phyloP scores from a whole-genome alignment of 148 eudicot genomes.

The Vaccinium vitisidaea region DNA sequence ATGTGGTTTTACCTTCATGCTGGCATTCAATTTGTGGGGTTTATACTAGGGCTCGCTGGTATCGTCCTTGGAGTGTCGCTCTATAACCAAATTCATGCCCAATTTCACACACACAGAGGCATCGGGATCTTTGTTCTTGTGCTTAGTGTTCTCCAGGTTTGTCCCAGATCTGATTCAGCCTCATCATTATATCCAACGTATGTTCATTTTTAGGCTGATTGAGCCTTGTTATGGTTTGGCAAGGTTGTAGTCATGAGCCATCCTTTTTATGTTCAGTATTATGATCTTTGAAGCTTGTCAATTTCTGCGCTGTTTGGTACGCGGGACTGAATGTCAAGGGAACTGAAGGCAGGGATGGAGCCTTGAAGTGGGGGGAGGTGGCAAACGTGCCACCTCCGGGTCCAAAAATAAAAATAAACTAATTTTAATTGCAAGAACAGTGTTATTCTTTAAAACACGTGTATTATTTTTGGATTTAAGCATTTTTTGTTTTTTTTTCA shows the following conservation, averaged over 20 bases:
- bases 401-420: no score
- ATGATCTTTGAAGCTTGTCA: background rate
- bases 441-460: no score
- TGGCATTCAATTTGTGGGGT: slow-evolving; percentile 68
- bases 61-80: slow-evolving; percentile 73
- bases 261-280: background rate
- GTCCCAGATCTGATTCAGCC: background rate
- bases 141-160: slow-evolving; percentile 79
- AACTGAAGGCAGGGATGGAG: background rate
- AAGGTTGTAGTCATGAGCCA: background rate
- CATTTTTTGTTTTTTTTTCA: background rate
- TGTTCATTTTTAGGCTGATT: background rate
- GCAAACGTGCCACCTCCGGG: no score
- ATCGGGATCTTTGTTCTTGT: slow-evolving; percentile 75
- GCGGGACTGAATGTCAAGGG: background rate
- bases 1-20: slow-evolving; percentile 89
- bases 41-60: slow-evolving; percentile 64
- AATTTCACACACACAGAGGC: slow-evolving; percentile 73
- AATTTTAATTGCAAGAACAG: no score
- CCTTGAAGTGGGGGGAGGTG: no score
- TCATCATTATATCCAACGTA: background rate
- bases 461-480: background rate
- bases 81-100: slow-evolving; percentile 45
- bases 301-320: background rate
- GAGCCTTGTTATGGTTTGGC: background rate